Conservation (phyloP, 805 yeast genomes). For the Jamesozyma hellenica region DNA sequence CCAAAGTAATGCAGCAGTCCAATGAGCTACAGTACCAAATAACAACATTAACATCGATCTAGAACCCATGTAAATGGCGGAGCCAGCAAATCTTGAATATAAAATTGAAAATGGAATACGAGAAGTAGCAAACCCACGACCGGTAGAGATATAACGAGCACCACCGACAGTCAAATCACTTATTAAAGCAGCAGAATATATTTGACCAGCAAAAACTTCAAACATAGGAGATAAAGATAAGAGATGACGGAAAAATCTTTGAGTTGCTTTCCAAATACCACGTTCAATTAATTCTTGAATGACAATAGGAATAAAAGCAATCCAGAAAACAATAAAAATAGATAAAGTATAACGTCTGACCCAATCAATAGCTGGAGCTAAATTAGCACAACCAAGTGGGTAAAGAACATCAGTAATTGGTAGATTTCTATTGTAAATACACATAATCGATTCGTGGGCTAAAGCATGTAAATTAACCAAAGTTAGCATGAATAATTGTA, state of each 20-base stretch:
- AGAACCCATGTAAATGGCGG: conserved; percentile 78
- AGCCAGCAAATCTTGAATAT: conserved; percentile 70
- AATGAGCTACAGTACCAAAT: conserved; percentile 64
- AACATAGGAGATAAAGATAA: conserved; percentile 67
- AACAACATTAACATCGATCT: conserved; percentile 63
- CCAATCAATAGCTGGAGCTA: conserved; percentile 71
- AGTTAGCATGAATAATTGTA: conserved; percentile 62
- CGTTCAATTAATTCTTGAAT: conserved; percentile 75
- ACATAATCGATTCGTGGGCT: conserved; percentile 60
- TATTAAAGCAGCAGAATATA: conserved; percentile 60
- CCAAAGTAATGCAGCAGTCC: conserved; percentile 94
- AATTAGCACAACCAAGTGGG: conserved; percentile 67
- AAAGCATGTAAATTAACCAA: conserved; percentile 62
- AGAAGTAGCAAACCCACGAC: conserved; percentile 78
- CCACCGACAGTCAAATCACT: conserved; percentile 75
- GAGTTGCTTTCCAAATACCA: conserved; percentile 67
- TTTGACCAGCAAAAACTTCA: conserved; percentile 75
- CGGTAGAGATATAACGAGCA: conserved; percentile 78
- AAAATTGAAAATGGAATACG: conserved; percentile 67
- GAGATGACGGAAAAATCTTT: conserved; percentile 60
- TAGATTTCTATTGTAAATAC: conserved; percentile 53
- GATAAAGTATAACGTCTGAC: conserved; percentile 71
- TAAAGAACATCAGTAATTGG: conserved; percentile 57
- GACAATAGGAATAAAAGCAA: conserved; percentile 68
- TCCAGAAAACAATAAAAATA: conserved; percentile 71